Conservation (phyloP, 371 early-diverging fungal species). For the Fennellomyces sp. region DNA sequence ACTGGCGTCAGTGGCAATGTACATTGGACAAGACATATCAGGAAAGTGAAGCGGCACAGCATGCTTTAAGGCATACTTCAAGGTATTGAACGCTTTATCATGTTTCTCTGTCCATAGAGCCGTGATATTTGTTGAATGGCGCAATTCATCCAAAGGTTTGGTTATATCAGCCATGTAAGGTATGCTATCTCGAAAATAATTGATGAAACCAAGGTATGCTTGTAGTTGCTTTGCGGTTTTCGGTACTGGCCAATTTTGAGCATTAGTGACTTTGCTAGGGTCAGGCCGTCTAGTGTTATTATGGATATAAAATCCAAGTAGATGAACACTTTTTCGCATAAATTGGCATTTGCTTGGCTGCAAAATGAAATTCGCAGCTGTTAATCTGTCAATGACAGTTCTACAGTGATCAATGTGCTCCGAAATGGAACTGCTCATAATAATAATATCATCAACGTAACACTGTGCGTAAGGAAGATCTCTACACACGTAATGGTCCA, state of each 20-base stretch:
- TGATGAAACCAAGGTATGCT: slow-evolving; percentile 20
- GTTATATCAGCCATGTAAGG: slow-evolving; percentile 9
- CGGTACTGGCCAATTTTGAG: slow-evolving; percentile 11
- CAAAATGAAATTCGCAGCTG: slow-evolving; percentile 14
- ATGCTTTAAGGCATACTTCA: slow-evolving; percentile 1
- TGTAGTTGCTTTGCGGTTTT: slow-evolving; percentile 11
- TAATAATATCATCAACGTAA: slow-evolving; percentile 16
- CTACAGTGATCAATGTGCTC: not conserved
- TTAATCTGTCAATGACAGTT: slow-evolving; percentile 11
- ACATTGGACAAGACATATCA: slow-evolving; percentile 26
- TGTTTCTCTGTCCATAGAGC: slow-evolving; percentile 8
- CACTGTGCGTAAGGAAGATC: no score
- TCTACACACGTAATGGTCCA: no score
- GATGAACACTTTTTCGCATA: slow-evolving; percentile 3
- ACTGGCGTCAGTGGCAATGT: slow-evolving; percentile 44
- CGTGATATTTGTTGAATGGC: not conserved
- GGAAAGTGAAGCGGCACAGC: slow-evolving; percentile 18
- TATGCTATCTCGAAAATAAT: slow-evolving; percentile 26
- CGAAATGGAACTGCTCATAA: not conserved
- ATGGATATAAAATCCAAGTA: slow-evolving; percentile 22
- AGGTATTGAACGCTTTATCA: slow-evolving; percentile 2
- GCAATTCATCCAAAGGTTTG: slow-evolving; percentile 21
- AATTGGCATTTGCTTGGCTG: slow-evolving; percentile 19
- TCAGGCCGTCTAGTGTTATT: slow-evolving; percentile 11
- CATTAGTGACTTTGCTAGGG: slow-evolving; percentile 15